Evolutionary conservation across 805 yeast species (phyloP).

Genomic region (Candida golubevii): DNA sequence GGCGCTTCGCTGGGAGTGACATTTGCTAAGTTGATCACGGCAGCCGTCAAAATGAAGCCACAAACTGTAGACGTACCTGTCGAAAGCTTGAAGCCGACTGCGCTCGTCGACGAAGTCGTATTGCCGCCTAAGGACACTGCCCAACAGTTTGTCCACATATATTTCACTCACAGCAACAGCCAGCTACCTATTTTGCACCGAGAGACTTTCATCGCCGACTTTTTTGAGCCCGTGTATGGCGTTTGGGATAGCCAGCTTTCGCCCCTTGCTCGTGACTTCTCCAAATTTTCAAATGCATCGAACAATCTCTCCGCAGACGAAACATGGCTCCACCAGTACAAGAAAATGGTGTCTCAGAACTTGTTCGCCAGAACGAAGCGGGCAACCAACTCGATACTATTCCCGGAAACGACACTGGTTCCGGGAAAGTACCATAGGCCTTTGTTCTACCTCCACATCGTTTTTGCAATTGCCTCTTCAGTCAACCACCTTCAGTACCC

Average conservation of each 20-base stretch:
- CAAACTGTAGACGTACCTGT: too few relatives aligned
- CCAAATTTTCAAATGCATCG: background rate
- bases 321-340: conserved; percentile 47
- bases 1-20: conserved; percentile 20
- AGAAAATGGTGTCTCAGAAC: conserved; percentile 21
- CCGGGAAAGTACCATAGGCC: conserved; percentile 50
- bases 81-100: too few relatives aligned
- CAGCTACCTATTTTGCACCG: conserved; percentile 83
- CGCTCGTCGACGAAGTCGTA: conserved; percentile 10
- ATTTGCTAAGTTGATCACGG: conserved; percentile 70
- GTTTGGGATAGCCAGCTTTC: conserved; percentile 47
- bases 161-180: conserved; percentile 75
- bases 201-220: conserved; percentile 61
- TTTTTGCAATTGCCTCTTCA: conserved; percentile 78
- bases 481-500: conserved; percentile 67
- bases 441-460: conserved; percentile 66
- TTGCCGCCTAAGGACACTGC: conserved; percentile 74
- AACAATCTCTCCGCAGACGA: conserved; percentile 18
- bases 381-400: conserved; percentile 22
- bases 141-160: conserved; percentile 55
- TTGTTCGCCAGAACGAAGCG: conserved; percentile 3
- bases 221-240: conserved; percentile 81
- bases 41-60: conserved; percentile 60
- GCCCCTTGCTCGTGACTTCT: conserved; percentile 26
- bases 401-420: conserved; percentile 28